phyloP scores from a whole-genome alignment of 768 basidiomycete genomes.

The Lentinula edodes region DNA sequence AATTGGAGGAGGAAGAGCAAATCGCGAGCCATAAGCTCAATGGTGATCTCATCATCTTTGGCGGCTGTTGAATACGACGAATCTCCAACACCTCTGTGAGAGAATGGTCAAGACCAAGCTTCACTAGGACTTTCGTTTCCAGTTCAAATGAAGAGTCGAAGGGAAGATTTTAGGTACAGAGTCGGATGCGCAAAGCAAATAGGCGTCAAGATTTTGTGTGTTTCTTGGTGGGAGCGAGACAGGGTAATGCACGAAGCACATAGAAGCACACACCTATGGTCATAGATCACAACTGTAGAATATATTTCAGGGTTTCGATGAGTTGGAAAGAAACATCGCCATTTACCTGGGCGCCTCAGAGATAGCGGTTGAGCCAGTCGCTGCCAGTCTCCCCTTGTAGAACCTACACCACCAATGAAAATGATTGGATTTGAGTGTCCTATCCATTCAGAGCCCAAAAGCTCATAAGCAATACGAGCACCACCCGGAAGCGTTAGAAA shows the following conservation, averaged over 20 bases:
- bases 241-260: background rate
- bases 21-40: slow-evolving; percentile 42
- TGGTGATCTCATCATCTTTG: slow-evolving; percentile 32
- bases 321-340: background rate
- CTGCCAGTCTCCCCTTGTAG: slow-evolving; percentile 33
- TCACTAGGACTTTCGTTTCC: too few relatives aligned
- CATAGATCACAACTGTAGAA: slow-evolving; percentile 35
- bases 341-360: slow-evolving; percentile 33
- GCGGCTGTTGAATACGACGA: slow-evolving; percentile 24
- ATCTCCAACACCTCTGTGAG: slow-evolving; percentile 38
- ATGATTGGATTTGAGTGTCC: slow-evolving; percentile 30
- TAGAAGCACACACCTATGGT: slow-evolving; percentile 26
- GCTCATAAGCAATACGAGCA: slow-evolving; percentile 35
- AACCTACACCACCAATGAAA: slow-evolving; percentile 36
- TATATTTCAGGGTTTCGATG: background rate
- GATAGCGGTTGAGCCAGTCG: slow-evolving; percentile 27
- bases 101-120: background rate
- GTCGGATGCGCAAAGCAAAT: too few relatives aligned
- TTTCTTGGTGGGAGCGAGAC: too few relatives aligned
- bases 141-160: too few relatives aligned
- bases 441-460: slow-evolving; percentile 33
- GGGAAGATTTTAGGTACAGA: too few relatives aligned
- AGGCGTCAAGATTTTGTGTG: too few relatives aligned
- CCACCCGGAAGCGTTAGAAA: slow-evolving; percentile 34
- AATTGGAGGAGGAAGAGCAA: slow-evolving; percentile 30